Base-by-base conservation (phyloP, 805 yeast genomes). In the Starmera pachycereana region DNA sequence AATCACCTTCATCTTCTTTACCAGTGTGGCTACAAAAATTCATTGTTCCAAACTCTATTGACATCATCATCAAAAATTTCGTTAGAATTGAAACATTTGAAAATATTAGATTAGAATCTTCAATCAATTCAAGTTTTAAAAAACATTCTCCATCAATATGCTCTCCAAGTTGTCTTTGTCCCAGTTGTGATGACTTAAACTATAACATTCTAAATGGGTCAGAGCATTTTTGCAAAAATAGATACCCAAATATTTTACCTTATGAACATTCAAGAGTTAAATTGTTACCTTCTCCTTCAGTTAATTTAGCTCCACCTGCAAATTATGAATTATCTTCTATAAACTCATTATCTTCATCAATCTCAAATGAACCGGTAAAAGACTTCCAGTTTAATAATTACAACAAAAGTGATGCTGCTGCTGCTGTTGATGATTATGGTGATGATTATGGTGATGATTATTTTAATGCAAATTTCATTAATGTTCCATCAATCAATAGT, bases 231-330 rank as follows among this genome's bases (percentile, higher is more conserved):
- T 42, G 72, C 40, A 87, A 87, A 55, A 87, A 88, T 58, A 64
- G 97, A 46, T 88, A 88, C 65, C 79, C 84, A 47, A 92, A 89
- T 58, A 84, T 88, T 37, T 74, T 83, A 49, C 88, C 95, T 6
- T 88, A 76, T 58, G 94, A 84, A 53, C 90, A 85, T 52, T 74
- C 94, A 12, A 68, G 96, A 42, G 96, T 89, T 16, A 75, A 56
- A 37, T 41, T 61, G 36, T 53, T 51, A 25, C 57, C 60, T 36
- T 61, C 62, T 10, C 68, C 63, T 14, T 12, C 38, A 33, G 18
- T 34, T 29, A 11, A 29, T 29, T 29, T n/a, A 7, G 12, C 32
- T 19, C 10, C n/a, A 18, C 4, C 12, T 27, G 12, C 12, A 12
- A 12, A 4, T 9, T 4, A 10, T 14, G 16, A 19, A 31, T 19